phyloP scores from a whole-genome alignment of 169 alveolate species.

The Pseudocohnilembus persalinus region DNA sequence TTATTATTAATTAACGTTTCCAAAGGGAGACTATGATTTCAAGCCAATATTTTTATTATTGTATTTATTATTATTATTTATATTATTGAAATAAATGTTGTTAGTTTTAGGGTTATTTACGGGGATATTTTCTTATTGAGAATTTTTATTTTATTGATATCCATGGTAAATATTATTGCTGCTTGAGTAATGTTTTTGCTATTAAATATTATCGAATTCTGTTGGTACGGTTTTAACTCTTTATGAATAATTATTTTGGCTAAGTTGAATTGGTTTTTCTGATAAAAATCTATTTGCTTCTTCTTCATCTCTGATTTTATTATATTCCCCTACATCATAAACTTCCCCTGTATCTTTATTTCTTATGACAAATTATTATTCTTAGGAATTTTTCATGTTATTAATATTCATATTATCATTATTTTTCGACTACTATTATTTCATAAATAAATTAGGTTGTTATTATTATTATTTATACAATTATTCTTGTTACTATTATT shows the following conservation, averaged over 20 bases:
- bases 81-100: not conserved
- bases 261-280: not conserved
- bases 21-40: not conserved
- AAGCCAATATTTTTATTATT: too few species aligned
- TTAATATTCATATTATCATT: not conserved
- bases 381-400: too few species aligned
- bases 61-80: too few species aligned
- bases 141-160: too few species aligned
- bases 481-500: not conserved
- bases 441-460: not conserved
- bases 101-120: not conserved
- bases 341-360: conserved; percentile 35
- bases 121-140: too few species aligned
- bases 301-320: not conserved
- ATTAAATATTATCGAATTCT: too few species aligned
- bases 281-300: not conserved
- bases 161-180: too few species aligned
- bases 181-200: too few species aligned
- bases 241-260: not conserved
- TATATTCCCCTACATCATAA: conserved; percentile 11
- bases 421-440: too few species aligned
- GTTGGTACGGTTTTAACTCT: not conserved
- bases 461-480: too few species aligned
- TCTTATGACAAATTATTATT: not conserved
- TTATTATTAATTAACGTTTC: not conserved